phyloP scores from a whole-genome alignment of 73 alveolate species.

The Paramecium biaurelia region DNA sequence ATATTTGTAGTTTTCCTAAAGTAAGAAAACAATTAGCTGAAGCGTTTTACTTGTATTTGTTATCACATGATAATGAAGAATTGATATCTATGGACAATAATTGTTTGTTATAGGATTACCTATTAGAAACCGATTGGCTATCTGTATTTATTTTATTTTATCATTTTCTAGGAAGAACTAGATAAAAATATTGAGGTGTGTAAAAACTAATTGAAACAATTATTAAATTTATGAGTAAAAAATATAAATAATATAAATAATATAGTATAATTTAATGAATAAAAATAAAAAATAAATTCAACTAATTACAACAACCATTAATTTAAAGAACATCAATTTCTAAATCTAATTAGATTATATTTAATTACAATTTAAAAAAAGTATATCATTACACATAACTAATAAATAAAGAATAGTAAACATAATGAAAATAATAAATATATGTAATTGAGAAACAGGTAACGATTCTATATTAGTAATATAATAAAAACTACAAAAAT shows the following conservation, averaged over 20 bases:
- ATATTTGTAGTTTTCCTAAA: not conserved
- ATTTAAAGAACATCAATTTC: not conserved
- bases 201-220: not conserved
- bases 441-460: too few relatives aligned
- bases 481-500: too few relatives aligned
- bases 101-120: not conserved
- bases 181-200: not conserved
- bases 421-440: not conserved
- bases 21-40: conserved; percentile 31
- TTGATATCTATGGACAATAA: not conserved
- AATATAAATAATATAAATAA: not conserved
- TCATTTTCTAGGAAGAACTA: not conserved
- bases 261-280: not conserved
- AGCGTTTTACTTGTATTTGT: not conserved
- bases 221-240: not conserved
- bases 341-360: not conserved
- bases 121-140: conserved; percentile 33
- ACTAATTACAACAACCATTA: not conserved
- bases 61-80: conserved; percentile 4
- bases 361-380: not conserved
- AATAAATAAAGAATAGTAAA: not conserved
- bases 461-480: too few relatives aligned
- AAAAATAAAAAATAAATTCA: not conserved
- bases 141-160: not conserved
- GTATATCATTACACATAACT: not conserved